phyloP scores from a whole-genome alignment of 2,329 filamentous ascomycete genomes.

The Endothia cerciana region DNA sequence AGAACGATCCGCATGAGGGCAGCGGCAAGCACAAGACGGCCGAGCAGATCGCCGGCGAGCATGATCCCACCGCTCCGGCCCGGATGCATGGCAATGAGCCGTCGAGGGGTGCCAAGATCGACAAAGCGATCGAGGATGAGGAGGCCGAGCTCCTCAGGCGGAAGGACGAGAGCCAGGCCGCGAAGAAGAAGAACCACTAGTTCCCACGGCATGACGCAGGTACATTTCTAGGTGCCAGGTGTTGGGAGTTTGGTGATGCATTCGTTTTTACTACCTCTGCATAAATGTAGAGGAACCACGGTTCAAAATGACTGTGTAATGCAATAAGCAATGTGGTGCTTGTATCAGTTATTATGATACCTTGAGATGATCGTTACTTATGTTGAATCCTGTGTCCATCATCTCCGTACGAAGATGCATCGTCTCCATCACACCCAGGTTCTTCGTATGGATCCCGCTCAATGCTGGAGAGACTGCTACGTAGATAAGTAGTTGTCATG shows the following conservation, averaged over 20 bases:
- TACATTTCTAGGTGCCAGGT: not conserved
- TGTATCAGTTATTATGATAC: too few relatives aligned
- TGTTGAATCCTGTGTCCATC: too few relatives aligned
- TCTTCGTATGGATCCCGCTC: too few relatives aligned
- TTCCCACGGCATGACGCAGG: too few relatives aligned
- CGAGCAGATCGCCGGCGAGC: slow-evolving; percentile 35
- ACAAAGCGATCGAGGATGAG: slow-evolving; percentile 69
- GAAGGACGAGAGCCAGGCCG: slow-evolving; percentile 39
- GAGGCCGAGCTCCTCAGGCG: slow-evolving; percentile 66
- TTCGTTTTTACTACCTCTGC: not conserved
- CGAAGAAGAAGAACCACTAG: slow-evolving; percentile 30
- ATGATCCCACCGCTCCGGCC: slow-evolving; percentile 43
- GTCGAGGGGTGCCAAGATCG: slow-evolving; percentile 73
- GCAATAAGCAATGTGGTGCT: too few relatives aligned
- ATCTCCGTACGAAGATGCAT: too few relatives aligned
- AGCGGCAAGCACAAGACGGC: slow-evolving; percentile 36
- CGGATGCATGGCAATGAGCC: slow-evolving; percentile 73
- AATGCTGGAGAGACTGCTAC: too few relatives aligned
- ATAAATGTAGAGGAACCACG: not conserved
- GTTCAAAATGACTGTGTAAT: too few relatives aligned
- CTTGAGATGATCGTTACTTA: too few relatives aligned
- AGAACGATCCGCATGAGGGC: slow-evolving; percentile 27
- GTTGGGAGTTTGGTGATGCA: not conserved
- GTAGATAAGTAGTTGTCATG: too few relatives aligned
- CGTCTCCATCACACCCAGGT: too few relatives aligned